A percentile compares a stretch with the other conserved stretches of the same genome.
These are phyloP conservation scores for Neospora caninum DNA, from an alignment of 169 alveolate species.

Conservation along the genomic window DNA sequence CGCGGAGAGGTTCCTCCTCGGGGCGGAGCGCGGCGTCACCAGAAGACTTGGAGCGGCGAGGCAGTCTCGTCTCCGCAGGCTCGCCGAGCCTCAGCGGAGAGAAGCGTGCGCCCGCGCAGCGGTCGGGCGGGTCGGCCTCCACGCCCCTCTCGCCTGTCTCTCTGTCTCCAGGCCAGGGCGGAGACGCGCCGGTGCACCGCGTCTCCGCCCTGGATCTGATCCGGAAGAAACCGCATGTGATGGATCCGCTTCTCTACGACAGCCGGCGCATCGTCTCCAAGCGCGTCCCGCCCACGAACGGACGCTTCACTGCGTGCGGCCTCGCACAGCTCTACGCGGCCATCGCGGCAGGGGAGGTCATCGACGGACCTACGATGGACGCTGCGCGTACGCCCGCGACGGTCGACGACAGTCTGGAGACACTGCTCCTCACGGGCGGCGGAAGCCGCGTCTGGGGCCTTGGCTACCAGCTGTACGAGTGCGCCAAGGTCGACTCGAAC, in stretches of 20 bases:
- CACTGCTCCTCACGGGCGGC: constrained; percentile 76
- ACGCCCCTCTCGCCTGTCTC: not conserved
- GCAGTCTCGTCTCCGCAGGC: not conserved
- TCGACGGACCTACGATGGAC: constrained; percentile 55
- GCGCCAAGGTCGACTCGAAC: constrained; percentile 41
- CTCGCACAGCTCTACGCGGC: constrained; percentile 70
- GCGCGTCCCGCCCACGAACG: constrained; percentile 76
- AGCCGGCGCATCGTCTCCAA: constrained; percentile 69
- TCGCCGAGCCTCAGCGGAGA: not conserved
- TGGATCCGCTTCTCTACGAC: constrained; percentile 77
- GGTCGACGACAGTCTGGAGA: constrained; percentile 73
- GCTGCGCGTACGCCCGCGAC: constrained; percentile 60
- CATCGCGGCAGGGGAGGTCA: constrained; percentile 59
- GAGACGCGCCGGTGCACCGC: constrained; percentile 51
- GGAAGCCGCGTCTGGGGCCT: constrained; percentile 75
- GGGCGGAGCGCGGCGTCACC: not conserved
- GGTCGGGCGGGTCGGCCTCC: not conserved
- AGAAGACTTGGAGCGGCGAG: not conserved
- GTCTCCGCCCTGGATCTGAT: constrained; percentile 72
- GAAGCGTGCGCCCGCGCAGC: not conserved
- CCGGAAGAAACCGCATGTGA: constrained; percentile 72
- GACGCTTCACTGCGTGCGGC: constrained; percentile 75
- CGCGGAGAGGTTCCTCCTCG: not conserved
- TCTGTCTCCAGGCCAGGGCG: constrained; percentile 43
- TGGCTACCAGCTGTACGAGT: constrained; percentile 77